Evolutionary conservation across 345 rosid genomes (phyloP), one percentile per base, ranked within the genome.

Genomic region (Geranium brycei): DNA sequence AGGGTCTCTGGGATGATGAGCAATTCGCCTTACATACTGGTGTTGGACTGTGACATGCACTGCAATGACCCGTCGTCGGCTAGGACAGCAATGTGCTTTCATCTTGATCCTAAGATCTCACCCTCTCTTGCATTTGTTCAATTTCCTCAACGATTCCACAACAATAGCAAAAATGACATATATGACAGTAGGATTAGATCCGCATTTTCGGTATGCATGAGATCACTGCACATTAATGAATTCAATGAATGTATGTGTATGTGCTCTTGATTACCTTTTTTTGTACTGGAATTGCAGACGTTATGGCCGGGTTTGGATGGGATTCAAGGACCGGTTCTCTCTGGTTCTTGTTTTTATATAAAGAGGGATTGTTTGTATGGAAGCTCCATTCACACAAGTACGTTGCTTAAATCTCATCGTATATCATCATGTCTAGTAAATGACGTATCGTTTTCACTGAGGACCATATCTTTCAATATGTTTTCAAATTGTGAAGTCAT

Each of bases 41-140:
- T 64, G 13, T 62, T 84, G 14, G 86, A 84, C 51, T 78, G 84
- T 31, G 89, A 84, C 77, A 79, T 78, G 84, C 68, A 64, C 61
- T 81, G 77, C 65, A 78, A 75, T 17, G 86, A 80, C 64, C 82
- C 81, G 15, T 68, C 64, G 12, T 77, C 89, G 0, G 78, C 80
- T 7, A 72, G 65, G 57, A 77, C 75, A 60, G 86, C 86, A 7
- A 71, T 81, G 75, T 84, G 89, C 67, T 78, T 68, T 65, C 66
- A 70, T 23, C 60, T 64, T 31, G 86, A 81, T 63, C 82, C 82
- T 16, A 4, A 56, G 3, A 61, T 71, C 15, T 66, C 78, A 10
- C 8, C 61, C 30, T 69, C 77, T 0, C 58, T 81, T 17, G 78
- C 80, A 0, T 81, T 75, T 13, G 78, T 84, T 14, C 81, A 72